Percentiles rank a stretch among this genome's conserved stretches.
Evolutionary conservation across 768 basidiomycete genomes (phyloP).

Genomic region (Cubamyces lactineus): DNA sequence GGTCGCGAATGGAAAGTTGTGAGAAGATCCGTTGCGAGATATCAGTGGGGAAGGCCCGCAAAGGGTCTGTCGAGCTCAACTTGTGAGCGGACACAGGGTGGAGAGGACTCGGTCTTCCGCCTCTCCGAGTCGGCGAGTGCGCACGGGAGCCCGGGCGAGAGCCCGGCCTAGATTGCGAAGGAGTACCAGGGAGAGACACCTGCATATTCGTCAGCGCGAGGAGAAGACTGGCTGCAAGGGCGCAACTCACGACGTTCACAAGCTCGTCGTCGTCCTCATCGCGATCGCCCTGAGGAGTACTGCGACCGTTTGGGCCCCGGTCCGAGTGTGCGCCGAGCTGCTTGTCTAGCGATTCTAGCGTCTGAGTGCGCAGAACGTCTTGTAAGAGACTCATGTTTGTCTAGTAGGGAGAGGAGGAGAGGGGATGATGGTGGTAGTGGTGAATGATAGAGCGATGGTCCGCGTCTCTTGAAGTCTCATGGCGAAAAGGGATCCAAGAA

Average conservation of each 20-base stretch:
- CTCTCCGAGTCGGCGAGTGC: slow-evolving; percentile 27
- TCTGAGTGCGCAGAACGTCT: slow-evolving; percentile 64
- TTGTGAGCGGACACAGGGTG: slow-evolving; percentile 27
- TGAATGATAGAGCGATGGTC: slow-evolving; percentile 15
- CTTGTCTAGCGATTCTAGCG: slow-evolving; percentile 40
- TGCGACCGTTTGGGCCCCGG: slow-evolving; percentile 17
- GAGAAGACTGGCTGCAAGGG: background rate
- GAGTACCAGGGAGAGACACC: slow-evolving; percentile 72
- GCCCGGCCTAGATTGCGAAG: slow-evolving; percentile 55
- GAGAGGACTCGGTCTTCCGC: slow-evolving; percentile 45
- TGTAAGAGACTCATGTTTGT: slow-evolving; percentile 62
- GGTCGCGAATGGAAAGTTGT: slow-evolving; percentile 59
- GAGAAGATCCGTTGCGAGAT: slow-evolving; percentile 79
- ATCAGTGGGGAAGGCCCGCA: slow-evolving; percentile 78
- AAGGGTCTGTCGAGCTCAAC: slow-evolving; percentile 49
- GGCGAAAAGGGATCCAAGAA: background rate
- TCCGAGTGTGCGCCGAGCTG: slow-evolving; percentile 22
- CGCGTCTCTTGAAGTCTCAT: background rate
- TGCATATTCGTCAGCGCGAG: slow-evolving; percentile 32
- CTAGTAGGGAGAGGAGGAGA: background rate
- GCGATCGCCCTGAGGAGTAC: slow-evolving; percentile 39
- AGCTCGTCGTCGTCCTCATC: slow-evolving; percentile 66
- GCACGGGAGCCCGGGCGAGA: slow-evolving; percentile 47
- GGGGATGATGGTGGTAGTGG: slow-evolving; percentile 11
- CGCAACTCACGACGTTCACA: slow-evolving; percentile 65